Percentiles rank a stretch among this genome's conserved stretches.
Conservation (phyloP, 768 basidiomycete species). For the Lactarius sanguifluus region DNA sequence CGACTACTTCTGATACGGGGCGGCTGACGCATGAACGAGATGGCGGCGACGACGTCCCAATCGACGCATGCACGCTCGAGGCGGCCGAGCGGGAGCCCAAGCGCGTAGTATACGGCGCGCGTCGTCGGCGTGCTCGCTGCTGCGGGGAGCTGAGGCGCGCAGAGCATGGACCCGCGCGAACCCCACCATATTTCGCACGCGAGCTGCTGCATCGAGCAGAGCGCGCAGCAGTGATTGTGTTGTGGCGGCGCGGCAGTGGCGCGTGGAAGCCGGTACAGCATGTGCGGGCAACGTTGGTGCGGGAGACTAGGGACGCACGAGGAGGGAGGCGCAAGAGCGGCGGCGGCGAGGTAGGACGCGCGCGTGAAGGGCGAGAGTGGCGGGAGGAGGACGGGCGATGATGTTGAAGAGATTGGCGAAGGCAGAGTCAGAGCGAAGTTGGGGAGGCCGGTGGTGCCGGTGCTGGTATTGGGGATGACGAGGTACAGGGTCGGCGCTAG, state of each 20-base stretch:
- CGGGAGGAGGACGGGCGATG: not conserved
- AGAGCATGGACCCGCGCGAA: not conserved
- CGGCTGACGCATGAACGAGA: slow-evolving; percentile 2
- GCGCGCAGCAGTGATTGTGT: not conserved
- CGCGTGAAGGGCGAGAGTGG: not conserved
- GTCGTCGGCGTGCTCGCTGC: not conserved
- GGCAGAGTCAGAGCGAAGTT: not conserved
- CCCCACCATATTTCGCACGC: slow-evolving; percentile 20
- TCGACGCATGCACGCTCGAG: slow-evolving; percentile 17
- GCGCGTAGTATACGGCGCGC: slow-evolving; percentile 11
- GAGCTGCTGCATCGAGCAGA: slow-evolving; percentile 2
- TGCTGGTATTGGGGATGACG: not conserved
- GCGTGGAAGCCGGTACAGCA: not conserved
- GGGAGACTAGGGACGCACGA: slow-evolving; percentile 16
- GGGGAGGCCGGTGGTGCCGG: not conserved
- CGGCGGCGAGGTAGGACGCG: not conserved
- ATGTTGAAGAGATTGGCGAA: not conserved
- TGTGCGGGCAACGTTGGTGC: slow-evolving; percentile 9
- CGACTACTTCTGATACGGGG: not conserved
- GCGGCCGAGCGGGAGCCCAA: slow-evolving; percentile 12
- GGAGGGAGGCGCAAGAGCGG: not conserved
- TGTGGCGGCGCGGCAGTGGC: not conserved
- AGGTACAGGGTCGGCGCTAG: slow-evolving; percentile 2
- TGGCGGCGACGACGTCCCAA: slow-evolving; percentile 6
- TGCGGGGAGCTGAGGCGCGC: slow-evolving; percentile 7